Base-by-base conservation (phyloP, 768 basidiomycete genomes). In the Termitomyces sp. region DNA sequence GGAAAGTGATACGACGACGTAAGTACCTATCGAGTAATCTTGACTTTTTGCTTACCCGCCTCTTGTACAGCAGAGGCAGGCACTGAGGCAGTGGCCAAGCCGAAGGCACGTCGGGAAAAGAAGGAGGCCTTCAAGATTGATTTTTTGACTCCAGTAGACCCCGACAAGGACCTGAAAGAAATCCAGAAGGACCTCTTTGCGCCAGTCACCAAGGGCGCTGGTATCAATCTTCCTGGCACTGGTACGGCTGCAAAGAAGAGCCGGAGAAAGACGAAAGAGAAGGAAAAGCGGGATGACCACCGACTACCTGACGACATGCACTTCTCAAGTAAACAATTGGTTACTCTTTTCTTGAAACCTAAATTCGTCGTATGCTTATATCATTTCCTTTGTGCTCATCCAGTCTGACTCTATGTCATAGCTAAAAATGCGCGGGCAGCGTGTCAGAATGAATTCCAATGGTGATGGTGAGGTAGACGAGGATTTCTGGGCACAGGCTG, bases 271-370 rank as follows among this genome's bases (percentile, higher is more conserved):
- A 70, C 69, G 32, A 79, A 79, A 71, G 78, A 76, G 55, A 83
- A 83, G 60, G 87, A 87, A 69, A 91, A 87, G 70, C 82, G 85
- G 31, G 86, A 88, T 61, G 86, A 89, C 54, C 88, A 92, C 66
- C 82, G 86, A 8, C 77, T 98, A 48, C 97, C 97, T 1, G 95
- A 98, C 67, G 97, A 99, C 71, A 96, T 96, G 90, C 96, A 98
- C 73, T 99, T 99, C 73, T 91, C 91, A 34, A 93, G 89, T 69
- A 80, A 87, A 65, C 92, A 97, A 67, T 81, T 99, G 12, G 85
- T 99, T 20, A 89, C 94, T 7, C 74, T 99, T 54, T 99, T 98
- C 81, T 73, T 97, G 70, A 99, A 99, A 74, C 96, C 96, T 40
- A 94, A 94, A 71, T 98, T 96, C 70, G 87, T 88, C 58, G 94